Conservation (phyloP, 2,329 filamentous ascomycete species). For the Verticillium dahliae region DNA sequence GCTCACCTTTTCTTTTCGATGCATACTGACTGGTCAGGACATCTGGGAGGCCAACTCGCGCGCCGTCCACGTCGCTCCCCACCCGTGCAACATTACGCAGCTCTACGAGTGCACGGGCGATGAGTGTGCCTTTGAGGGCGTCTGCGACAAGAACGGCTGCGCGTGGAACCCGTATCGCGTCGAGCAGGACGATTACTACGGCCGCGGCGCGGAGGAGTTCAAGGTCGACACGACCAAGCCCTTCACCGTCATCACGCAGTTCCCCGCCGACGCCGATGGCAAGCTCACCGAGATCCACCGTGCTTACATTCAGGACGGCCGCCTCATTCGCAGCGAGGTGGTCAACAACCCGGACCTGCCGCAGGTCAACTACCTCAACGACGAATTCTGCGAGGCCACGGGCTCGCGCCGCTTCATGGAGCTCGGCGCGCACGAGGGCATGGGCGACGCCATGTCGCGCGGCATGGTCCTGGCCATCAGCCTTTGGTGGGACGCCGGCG, state of each 20-base stretch:
- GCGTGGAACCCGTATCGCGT: slow-evolving; percentile 34
- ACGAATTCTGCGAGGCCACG: slow-evolving; percentile 26
- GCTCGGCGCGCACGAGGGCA: slow-evolving; percentile 33
- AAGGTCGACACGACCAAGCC: slow-evolving; percentile 28
- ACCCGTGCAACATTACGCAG: slow-evolving; percentile 37
- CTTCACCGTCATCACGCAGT: slow-evolving; percentile 44
- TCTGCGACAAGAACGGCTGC: slow-evolving; percentile 38
- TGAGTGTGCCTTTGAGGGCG: slow-evolving; percentile 28
- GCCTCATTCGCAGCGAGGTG: slow-evolving; percentile 36
- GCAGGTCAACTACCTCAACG: slow-evolving; percentile 27
- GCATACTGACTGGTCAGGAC: slow-evolving; percentile 20
- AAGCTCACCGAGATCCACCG: slow-evolving; percentile 37
- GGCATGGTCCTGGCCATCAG: slow-evolving; percentile 46
- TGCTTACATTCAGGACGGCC: slow-evolving; percentile 42
- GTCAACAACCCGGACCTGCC: slow-evolving; percentile 18
- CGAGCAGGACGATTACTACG: slow-evolving; percentile 23
- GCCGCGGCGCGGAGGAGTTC: slow-evolving; percentile 16
- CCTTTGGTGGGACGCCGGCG: slow-evolving; percentile 47
- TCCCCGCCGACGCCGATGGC: slow-evolving; percentile 29
- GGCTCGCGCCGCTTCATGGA: slow-evolving; percentile 22
- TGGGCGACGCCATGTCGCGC: slow-evolving; percentile 36
- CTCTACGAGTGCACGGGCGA: slow-evolving; percentile 36
- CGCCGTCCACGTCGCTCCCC: slow-evolving; percentile 38
- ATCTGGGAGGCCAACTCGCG: slow-evolving; percentile 48
- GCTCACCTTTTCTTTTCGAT: background rate